phyloP scores from a whole-genome alignment of 805 yeast genomes.

The Kazachstania taianensis region DNA sequence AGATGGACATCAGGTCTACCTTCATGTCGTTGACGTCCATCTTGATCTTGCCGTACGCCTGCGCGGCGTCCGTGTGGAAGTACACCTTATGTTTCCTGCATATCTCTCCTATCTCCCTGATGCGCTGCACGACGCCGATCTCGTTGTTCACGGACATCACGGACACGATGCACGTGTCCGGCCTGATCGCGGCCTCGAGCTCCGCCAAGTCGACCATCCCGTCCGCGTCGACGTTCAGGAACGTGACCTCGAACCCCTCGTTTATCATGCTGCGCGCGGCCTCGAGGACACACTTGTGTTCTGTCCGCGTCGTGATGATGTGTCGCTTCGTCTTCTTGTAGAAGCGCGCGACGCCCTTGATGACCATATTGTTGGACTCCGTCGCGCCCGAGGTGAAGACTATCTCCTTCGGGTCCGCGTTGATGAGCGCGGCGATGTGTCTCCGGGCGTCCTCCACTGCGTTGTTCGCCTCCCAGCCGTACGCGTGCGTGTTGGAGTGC shows the following conservation, averaged over 20 bases:
- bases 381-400: conserved; percentile 98
- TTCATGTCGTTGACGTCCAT: conserved; percentile 89
- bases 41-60: conserved; percentile 90
- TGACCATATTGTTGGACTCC: conserved; percentile 87
- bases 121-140: conserved; percentile 94
- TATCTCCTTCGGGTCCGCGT: conserved; percentile 94
- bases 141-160: conserved; percentile 97
- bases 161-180: conserved; percentile 83
- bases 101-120: conserved; percentile 82
- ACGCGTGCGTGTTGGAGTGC: conserved; percentile 91
- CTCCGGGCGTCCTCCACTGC: conserved; percentile 83
- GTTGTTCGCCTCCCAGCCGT: conserved; percentile 97
- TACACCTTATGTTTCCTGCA: conserved; percentile 84
- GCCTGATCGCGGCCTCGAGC: conserved; percentile 73
- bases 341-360: conserved; percentile 93
- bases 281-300: conserved; percentile 97
- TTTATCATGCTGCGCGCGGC: conserved; percentile 91
- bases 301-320: conserved; percentile 92
- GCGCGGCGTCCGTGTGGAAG: conserved; percentile 97
- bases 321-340: conserved; percentile 85
- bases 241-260: conserved; percentile 94
- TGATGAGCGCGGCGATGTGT: conserved; percentile 72
- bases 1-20: conserved; percentile 85
- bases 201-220: conserved; percentile 75
- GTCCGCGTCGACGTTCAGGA: conserved; percentile 69